Evolutionary conservation across 768 basidiomycete species (phyloP).

Genomic region (Suillus discolor): DNA sequence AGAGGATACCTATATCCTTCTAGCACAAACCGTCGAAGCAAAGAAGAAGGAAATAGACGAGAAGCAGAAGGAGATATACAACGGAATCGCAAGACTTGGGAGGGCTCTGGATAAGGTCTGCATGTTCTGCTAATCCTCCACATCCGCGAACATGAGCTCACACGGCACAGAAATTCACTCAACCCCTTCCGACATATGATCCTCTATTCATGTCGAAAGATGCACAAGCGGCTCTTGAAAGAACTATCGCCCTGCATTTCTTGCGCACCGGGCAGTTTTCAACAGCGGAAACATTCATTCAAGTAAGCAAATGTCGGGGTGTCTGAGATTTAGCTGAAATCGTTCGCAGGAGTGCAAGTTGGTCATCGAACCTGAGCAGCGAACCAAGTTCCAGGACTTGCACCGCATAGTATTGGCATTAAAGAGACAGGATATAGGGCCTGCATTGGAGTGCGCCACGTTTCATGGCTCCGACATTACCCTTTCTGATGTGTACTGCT

Average conservation of each 20-base stretch:
- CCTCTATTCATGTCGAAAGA: conserved; percentile 64
- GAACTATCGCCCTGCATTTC: conserved; percentile 74
- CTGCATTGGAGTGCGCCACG: conserved; percentile 72
- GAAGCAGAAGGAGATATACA: conserved; percentile 86
- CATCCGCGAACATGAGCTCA: conserved; percentile 10
- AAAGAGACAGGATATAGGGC: conserved; percentile 62
- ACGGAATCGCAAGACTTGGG: conserved; percentile 72
- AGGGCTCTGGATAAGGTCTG: conserved; percentile 91
- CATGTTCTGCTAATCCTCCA: conserved; percentile 2
- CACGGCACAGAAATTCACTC: conserved; percentile 55
- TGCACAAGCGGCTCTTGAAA: conserved; percentile 64
- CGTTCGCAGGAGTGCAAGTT: conserved; percentile 63
- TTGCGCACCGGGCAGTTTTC: conserved; percentile 82
- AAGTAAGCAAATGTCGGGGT: conserved; percentile 44
- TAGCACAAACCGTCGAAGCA: conserved; percentile 62
- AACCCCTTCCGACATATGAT: conserved; percentile 64
- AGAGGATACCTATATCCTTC: conserved; percentile 48
- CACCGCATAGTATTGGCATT: conserved; percentile 73
- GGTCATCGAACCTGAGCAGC: conserved; percentile 52
- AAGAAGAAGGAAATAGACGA: conserved; percentile 88
- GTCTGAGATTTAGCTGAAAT: conserved; percentile 3
- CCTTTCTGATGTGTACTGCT: background rate
- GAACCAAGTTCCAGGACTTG: conserved; percentile 64
- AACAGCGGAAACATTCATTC: conserved; percentile 72
- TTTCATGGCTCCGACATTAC: background rate